Evolutionary conservation across 2,329 filamentous ascomycete species (phyloP).

Genomic region (Sodiomyces alkalinus): DNA sequence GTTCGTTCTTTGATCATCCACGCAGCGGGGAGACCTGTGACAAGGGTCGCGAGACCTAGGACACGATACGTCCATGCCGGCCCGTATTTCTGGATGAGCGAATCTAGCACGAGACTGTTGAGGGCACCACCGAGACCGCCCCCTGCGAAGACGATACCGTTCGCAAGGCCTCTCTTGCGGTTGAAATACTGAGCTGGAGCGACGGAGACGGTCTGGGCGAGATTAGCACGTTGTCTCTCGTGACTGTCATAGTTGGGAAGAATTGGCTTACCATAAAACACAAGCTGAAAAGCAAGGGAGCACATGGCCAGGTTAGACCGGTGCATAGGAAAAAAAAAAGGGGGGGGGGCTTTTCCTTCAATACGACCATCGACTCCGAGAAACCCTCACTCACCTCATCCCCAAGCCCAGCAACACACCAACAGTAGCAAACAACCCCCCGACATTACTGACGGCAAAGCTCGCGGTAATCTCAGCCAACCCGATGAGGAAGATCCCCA

Average conservation of each 20-base stretch:
- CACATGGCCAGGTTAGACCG: too few relatives aligned
- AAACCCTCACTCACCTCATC: constrained; percentile 13
- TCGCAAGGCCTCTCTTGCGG: constrained; percentile 36
- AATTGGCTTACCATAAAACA: constrained; percentile 5
- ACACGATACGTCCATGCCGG: constrained; percentile 36
- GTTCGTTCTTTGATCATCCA: constrained; percentile 34
- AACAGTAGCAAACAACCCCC: constrained; percentile 18
- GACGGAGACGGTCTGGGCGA: constrained; percentile 28
- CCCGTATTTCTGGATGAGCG: constrained; percentile 28
- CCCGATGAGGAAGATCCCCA: constrained; percentile 35
- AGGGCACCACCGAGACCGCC: constrained; percentile 41
- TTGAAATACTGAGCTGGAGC: constrained; percentile 39
- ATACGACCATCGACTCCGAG: too few relatives aligned
- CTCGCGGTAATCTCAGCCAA: constrained; percentile 29
- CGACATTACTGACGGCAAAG: constrained; percentile 18
- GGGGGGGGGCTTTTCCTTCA: too few relatives aligned
- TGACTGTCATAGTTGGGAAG: too few relatives aligned
- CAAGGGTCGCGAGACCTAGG: constrained; percentile 30
- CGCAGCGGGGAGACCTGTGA: constrained; percentile 38
- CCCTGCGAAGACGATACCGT: constrained; percentile 36
- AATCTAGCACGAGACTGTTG: constrained; percentile 32
- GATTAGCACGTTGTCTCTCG: too few relatives aligned
- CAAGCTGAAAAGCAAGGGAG: too few relatives aligned
- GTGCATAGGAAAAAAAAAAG: too few relatives aligned
- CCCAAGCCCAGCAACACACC: constrained; percentile 18